Conservation (phyloP, 345 rosid genomes). For the Tarenaya hassleriana region DNA sequence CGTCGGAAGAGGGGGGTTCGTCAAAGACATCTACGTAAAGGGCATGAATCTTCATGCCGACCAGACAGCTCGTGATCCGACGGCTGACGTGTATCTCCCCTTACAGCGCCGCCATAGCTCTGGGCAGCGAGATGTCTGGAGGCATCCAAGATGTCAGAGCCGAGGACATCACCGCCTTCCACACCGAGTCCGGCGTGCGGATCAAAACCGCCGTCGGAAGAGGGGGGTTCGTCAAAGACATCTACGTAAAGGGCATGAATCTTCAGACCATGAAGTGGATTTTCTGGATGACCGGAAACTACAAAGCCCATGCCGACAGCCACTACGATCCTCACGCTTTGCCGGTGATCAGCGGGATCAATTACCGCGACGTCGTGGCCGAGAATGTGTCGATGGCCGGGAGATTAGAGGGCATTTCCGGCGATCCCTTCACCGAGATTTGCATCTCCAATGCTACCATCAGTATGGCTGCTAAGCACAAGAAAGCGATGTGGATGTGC, state of each 20-base stretch:
- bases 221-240: slow-evolving; percentile 50
- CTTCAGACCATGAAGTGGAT: slow-evolving; percentile 59
- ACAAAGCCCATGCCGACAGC: slow-evolving; percentile 43
- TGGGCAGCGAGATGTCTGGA: slow-evolving; percentile 83
- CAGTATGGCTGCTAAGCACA: slow-evolving; percentile 32
- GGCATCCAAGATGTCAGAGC: slow-evolving; percentile 51
- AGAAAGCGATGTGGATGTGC: slow-evolving; percentile 56
- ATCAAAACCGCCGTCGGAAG: slow-evolving; percentile 60
- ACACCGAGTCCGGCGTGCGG: slow-evolving; percentile 49
- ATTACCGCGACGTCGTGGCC: slow-evolving; percentile 42
- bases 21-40: slow-evolving; percentile 42
- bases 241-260: slow-evolving; percentile 40
- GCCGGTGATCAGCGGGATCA: slow-evolving; percentile 40
- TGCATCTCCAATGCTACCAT: slow-evolving; percentile 60
- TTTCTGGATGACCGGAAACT: slow-evolving; percentile 67
- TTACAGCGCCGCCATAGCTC: slow-evolving; percentile 51
- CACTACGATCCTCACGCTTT: slow-evolving; percentile 52
- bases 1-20: slow-evolving; percentile 53
- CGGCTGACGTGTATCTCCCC: slow-evolving; percentile 63
- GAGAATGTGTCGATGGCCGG: slow-evolving; percentile 48
- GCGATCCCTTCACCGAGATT: slow-evolving; percentile 42
- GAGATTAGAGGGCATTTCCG: slow-evolving; percentile 41
- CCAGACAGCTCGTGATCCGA: slow-evolving; percentile 42
- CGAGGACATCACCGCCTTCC: slow-evolving; percentile 41
- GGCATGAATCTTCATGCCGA: slow-evolving; percentile 41